Percentiles rank a stretch among this genome's conserved stretches.
These are phyloP conservation scores for Pterula multifida DNA, from an alignment of 1,284 basidiomycete species.

Conservation along the genomic window DNA sequence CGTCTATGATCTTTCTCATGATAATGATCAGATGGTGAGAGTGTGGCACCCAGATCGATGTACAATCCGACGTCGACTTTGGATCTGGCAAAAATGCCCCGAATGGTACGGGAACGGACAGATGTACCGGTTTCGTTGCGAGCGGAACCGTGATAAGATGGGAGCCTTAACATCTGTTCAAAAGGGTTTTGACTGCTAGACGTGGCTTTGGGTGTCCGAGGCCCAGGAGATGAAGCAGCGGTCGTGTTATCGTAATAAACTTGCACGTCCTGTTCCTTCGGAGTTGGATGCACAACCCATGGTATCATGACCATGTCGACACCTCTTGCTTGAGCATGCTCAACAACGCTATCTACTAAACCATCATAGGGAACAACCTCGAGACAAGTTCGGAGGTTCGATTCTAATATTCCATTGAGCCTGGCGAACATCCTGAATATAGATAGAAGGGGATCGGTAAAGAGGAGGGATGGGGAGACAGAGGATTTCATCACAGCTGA, in stretches of 20 bases:
- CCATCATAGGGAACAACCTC: constrained; percentile 59
- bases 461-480: constrained; percentile 56
- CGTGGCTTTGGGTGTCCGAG: constrained; percentile 22
- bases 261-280: constrained; percentile 12
- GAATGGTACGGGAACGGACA: constrained; percentile 71
- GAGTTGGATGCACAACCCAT: constrained; percentile 43
- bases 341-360: constrained; percentile 54
- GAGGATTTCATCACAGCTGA: constrained; percentile 86
- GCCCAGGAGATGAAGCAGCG: constrained; percentile 6
- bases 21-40: constrained; percentile 48
- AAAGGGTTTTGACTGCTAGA: constrained; percentile 19
- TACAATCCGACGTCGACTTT: constrained; percentile 71
- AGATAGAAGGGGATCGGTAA: constrained; percentile 71
- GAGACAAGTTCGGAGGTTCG: constrained; percentile 52
- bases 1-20: constrained; percentile 22
- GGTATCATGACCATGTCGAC: constrained; percentile 79
- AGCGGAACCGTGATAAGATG: constrained; percentile 16
- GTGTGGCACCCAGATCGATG: constrained; percentile 31
- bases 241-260: constrained; percentile 14
- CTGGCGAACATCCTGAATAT: constrained; percentile 80
- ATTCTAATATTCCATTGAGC: constrained; percentile 45
- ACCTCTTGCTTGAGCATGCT: constrained; percentile 46
- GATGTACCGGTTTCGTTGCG: constrained; percentile 50
- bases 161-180: constrained; percentile 10
- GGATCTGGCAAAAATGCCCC: constrained; percentile 67